Conservation (phyloP, 2,329 filamentous ascomycete species). For the Aquanectria penicillioides region DNA sequence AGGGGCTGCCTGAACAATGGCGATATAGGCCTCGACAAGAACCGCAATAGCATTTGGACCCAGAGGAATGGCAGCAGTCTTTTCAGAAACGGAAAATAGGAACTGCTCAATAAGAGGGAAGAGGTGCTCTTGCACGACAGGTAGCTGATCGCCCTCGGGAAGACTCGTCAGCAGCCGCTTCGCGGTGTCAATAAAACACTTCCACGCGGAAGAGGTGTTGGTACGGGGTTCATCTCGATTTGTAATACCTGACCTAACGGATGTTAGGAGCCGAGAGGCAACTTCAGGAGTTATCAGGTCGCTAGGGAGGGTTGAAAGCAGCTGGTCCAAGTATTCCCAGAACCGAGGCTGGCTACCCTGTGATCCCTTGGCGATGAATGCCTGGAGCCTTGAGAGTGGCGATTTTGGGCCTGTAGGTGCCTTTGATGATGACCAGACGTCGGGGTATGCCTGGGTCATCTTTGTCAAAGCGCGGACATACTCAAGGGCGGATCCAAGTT, state of each 20-base stretch:
- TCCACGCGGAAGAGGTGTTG: constrained; percentile 77
- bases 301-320: constrained; percentile 70
- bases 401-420: constrained; percentile 59
- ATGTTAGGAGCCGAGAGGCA: constrained; percentile 69
- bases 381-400: constrained; percentile 66
- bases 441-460: constrained; percentile 72
- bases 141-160: constrained; percentile 55
- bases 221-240: constrained; percentile 78
- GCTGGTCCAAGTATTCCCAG: constrained; percentile 74
- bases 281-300: constrained; percentile 57
- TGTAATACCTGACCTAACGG: constrained; percentile 76
- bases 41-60: constrained; percentile 49
- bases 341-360: constrained; percentile 78
- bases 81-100: constrained; percentile 57
- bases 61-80: constrained; percentile 45
- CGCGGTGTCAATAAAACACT: constrained; percentile 74
- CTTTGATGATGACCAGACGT: constrained; percentile 74
- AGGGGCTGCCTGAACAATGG: constrained; percentile 53
- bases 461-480: constrained; percentile 73
- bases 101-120: constrained; percentile 67
- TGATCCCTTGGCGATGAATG: constrained; percentile 85
- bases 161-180: constrained; percentile 62
- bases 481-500: constrained; percentile 78
- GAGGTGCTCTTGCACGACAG: constrained; percentile 60
- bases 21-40: constrained; percentile 59